A percentile compares a stretch with the other conserved stretches of the same genome.
These are phyloP conservation scores for Fusarium lateritium DNA, from an alignment of 2,329 filamentous ascomycete genomes.

Conservation along the genomic window DNA sequence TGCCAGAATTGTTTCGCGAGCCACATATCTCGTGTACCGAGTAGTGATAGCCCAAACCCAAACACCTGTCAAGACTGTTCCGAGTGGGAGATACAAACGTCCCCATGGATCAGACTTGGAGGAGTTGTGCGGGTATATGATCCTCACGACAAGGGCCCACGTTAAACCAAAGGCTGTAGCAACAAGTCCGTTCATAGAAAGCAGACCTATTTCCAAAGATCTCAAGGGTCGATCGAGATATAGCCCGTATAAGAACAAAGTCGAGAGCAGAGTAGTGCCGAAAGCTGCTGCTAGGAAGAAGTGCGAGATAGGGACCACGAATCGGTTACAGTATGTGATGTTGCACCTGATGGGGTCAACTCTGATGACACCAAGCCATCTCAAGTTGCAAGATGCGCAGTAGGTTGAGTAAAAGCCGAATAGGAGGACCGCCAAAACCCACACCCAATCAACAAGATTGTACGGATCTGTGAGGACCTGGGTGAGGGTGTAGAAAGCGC, in stretches of 20 bases:
- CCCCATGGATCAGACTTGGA: conserved; percentile 40
- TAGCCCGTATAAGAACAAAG: conserved; percentile 38
- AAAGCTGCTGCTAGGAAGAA: conserved; percentile 36
- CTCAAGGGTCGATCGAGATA: conserved; percentile 28
- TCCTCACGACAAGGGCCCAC: conserved; percentile 20
- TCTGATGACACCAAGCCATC: conserved; percentile 33
- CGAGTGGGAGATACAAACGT: conserved; percentile 34
- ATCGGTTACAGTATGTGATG: conserved; percentile 15
- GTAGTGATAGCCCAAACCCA: conserved; percentile 7
- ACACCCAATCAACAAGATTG: conserved; percentile 42
- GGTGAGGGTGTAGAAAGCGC: conserved; percentile 37
- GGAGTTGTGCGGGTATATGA: conserved; percentile 11
- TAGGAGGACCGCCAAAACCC: conserved; percentile 39
- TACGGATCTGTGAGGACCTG: conserved; percentile 41
- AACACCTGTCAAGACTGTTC: conserved; percentile 6
- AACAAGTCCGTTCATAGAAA: conserved; percentile 30
- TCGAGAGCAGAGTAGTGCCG: conserved; percentile 30
- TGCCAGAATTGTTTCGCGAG: conserved; percentile 18
- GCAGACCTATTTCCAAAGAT: conserved; percentile 8
- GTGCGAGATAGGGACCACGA: conserved; percentile 38
- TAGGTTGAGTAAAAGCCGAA: conserved; percentile 44
- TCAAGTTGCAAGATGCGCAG: conserved; percentile 33
- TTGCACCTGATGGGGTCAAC: conserved; percentile 23
- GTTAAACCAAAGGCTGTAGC: conserved; percentile 35
- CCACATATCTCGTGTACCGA: neutral